These are phyloP conservation scores for Blastocystis sp. DNA, from an alignment of 352 stramenopile genomes.

Conservation along the genomic window DNA sequence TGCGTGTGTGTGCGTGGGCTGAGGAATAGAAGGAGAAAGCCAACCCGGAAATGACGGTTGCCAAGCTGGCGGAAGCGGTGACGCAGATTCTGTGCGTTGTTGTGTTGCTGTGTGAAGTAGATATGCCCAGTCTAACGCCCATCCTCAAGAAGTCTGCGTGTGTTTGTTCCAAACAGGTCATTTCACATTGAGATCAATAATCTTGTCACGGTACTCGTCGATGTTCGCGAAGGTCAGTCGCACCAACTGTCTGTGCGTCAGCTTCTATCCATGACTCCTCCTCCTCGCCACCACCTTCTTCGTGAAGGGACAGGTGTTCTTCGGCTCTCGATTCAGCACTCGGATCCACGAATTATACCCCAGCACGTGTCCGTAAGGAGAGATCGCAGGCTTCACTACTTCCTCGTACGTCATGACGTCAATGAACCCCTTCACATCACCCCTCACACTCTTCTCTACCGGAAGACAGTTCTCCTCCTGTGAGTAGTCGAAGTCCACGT, in stretches of 20 bases:
- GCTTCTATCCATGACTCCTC: conserved; percentile 42
- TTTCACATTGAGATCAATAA: conserved; percentile 32
- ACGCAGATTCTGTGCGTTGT: neutral
- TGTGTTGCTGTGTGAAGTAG: neutral
- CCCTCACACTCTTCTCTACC: neutral
- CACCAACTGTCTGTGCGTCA: conserved; percentile 51
- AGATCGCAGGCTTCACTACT: conserved; percentile 69
- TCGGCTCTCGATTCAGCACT: conserved; percentile 69
- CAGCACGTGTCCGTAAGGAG: conserved; percentile 71
- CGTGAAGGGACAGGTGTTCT: conserved; percentile 74
- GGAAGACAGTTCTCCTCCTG: conserved; percentile 62
- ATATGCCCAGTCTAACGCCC: neutral
- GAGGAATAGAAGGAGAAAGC: conserved; percentile 23
- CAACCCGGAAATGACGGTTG: neutral
- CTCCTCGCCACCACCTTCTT: conserved; percentile 20
- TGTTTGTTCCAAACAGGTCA: neutral
- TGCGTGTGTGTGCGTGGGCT: neutral
- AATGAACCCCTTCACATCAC: conserved; percentile 66
- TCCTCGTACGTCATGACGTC: conserved; percentile 68
- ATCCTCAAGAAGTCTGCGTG: neutral
- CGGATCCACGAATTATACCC: conserved; percentile 71
- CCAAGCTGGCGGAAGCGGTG: conserved; percentile 3
- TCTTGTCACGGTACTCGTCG: conserved; percentile 72
- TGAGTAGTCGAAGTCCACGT: conserved; percentile 9
- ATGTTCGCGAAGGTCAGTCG: conserved; percentile 49